Evolutionary conservation across 108 stramenopile genomes (phyloP), one percentile per base, ranked within the genome.

Genomic region (Cyclotella kingstonii): DNA sequence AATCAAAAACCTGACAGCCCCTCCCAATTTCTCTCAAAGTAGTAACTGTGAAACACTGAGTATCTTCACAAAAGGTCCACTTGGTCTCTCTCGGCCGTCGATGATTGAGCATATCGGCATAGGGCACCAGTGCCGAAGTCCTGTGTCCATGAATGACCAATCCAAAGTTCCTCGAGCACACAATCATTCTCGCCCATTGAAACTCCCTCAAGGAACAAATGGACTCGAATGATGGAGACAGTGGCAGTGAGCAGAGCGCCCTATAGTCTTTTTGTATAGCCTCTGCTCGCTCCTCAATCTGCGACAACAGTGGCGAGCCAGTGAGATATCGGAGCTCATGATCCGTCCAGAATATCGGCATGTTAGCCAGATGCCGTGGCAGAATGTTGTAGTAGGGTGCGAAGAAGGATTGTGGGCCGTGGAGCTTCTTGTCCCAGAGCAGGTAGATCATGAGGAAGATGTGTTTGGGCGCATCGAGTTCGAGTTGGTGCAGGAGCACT

Each of bases 101-200:
- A 73, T 99, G 99, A 81, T 99, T 99, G 19, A 99, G 83, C 99
- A 99, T 99, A 72, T 99, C 99, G 6, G 97, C 97, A 59, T 98
- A 97, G 0, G 99, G 99, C 6, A 99, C 99, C 54, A 99, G 66
- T 15, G 99, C 99, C 34, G 89, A 85, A 4, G 98, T 98, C 19
- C 96, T 80, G 49, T 94, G 77, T 21, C 97, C 96, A 66, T 96
- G 84, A 43, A 99, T 85, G 28, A 94, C 75, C 47, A 99, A 66
- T 1, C 98, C 99, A 82, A 99, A 99, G 77, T 99, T 99, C 0
- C 99, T 75, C 36, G 79, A 81, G 63, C 98, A 98, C 11, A 99
- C 99, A 46, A 94, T 94, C 95, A 98, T 99, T 4, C 99, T 74
- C n/a, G 97, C 98, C 99, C 97, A 98, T 71, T 88, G 87, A 82